Evolutionary conservation across 2,329 filamentous ascomycete species (phyloP), one percentile per base, ranked within the genome.

Genomic region (Delphinella strobiligena): DNA sequence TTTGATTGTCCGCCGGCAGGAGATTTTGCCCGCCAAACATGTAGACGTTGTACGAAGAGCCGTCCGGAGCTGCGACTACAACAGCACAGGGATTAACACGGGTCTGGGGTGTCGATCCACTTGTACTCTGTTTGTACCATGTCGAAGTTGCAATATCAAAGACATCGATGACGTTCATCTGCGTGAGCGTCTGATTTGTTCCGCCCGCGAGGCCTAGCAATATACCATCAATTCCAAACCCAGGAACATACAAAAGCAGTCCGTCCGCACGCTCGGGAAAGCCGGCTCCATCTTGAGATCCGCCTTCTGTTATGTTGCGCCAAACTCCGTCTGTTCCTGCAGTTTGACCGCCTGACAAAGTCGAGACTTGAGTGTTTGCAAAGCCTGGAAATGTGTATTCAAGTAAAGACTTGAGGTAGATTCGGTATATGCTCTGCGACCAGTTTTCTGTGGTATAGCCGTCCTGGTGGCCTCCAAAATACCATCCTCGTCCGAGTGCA

Each of bases 191-290:
- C 18, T 66, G 61, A 51, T 74, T 69, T 61, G 77, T 74, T 2
- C 84, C 85, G 10, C 86, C 86, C 5, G 82, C 84, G 0, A 93
- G 63, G 3, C 81, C 82, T 1, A 93, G 69, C 7, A 93, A 65
- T 33, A 91, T 78, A 1, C 86, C 86, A 49, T 86, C 66, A 12
- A 72, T 63, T 3, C 84, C 82, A 33, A 87, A 83, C 0, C 81
- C 82, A 1, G 86, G 86, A 1, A 93, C 70, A 51, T 82, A 86
- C 1, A 84, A 70, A 37, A 88, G 61, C 2, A 78, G 68, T 8
- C 82, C 81, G 56, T 88, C 82, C 1, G 82, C 82, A 37, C 82
- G 68, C 53, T 84, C 77, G 0, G 80, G 76, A 51, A 88, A 87
- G 0, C 74, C 77, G 2, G 73, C 69, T 22, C 68, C 66, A 19